Evolutionary conservation across 495 filamentous ascomycete genomes (phyloP).

Genomic region (Trichoderma virens): DNA sequence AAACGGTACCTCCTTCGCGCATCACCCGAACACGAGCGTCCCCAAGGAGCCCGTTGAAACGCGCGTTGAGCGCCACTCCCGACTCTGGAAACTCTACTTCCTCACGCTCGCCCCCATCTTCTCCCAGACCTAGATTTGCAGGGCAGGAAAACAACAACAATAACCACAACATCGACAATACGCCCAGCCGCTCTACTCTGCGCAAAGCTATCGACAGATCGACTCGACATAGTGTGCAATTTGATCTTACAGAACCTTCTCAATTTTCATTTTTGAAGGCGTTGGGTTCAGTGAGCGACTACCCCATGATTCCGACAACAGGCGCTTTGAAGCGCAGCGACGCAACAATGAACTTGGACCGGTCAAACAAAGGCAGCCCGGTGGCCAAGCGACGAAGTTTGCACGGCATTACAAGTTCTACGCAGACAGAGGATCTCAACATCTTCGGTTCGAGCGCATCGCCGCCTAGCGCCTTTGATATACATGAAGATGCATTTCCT

Average conservation of each 20-base stretch:
- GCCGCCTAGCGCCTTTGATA: conserved; percentile 13
- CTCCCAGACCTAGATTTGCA: conserved; percentile 25
- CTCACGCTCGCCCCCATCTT: conserved; percentile 33
- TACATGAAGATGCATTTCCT: neutral
- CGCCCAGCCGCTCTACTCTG: conserved; percentile 20
- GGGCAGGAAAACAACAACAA: conserved; percentile 57
- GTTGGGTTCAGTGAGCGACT: conserved; percentile 28
- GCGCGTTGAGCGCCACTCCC: conserved; percentile 59
- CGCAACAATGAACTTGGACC: conserved; percentile 79
- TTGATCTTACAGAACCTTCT: conserved; percentile 42
- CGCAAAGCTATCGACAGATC: conserved; percentile 37
- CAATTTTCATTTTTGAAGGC: conserved; percentile 40
- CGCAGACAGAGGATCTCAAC: conserved; percentile 50
- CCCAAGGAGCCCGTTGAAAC: conserved; percentile 68
- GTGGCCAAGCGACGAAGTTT: conserved; percentile 81
- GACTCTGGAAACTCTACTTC: conserved; percentile 54
- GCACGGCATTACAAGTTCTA: conserved; percentile 54
- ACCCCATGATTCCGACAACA: conserved; percentile 41
- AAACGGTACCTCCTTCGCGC: conserved; percentile 37
- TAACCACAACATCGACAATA: conserved; percentile 26
- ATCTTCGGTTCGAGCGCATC: conserved; percentile 56
- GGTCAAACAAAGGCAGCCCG: conserved; percentile 67
- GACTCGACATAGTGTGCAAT: conserved; percentile 36
- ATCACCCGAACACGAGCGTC: conserved; percentile 48
- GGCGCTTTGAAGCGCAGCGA: conserved; percentile 93